phyloP scores from a whole-genome alignment of 2,329 filamentous ascomycete genomes.

The Aspergillus chevalieri region DNA sequence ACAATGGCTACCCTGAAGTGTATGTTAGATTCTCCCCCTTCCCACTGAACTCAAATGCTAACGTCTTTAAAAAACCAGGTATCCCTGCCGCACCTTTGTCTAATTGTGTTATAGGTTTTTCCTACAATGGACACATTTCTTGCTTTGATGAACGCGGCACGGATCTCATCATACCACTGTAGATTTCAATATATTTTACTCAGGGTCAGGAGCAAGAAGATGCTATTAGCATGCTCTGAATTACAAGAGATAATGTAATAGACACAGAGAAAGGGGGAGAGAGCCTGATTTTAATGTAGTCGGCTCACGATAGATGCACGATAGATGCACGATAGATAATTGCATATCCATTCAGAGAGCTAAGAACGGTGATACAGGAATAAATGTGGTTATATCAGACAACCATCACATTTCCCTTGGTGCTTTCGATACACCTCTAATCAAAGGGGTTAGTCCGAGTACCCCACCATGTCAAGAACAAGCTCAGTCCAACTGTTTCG shows the following conservation, averaged over 20 bases:
- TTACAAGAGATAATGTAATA: too few relatives aligned
- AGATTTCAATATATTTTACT: not conserved
- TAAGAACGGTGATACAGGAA: too few relatives aligned
- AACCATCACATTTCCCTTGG: not conserved
- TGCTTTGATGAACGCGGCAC: too few relatives aligned
- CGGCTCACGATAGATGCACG: too few relatives aligned
- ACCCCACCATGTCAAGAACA: slow-evolving; percentile 97
- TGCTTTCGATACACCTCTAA: slow-evolving; percentile 40
- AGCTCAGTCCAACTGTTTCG: slow-evolving; percentile 84
- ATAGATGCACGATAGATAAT: too few relatives aligned
- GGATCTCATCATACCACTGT: too few relatives aligned
- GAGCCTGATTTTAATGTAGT: too few relatives aligned
- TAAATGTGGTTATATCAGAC: not conserved
- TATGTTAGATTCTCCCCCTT: slow-evolving; percentile 43
- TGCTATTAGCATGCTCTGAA: too few relatives aligned
- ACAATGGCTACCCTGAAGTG: slow-evolving; percentile 66
- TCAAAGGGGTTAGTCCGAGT: slow-evolving; percentile 90
- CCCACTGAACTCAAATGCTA: slow-evolving; percentile 31
- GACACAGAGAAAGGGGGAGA: too few relatives aligned
- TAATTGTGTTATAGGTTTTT: slow-evolving; percentile 14
- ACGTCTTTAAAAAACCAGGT: slow-evolving; percentile 25
- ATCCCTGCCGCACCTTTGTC: slow-evolving; percentile 43
- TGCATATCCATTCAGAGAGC: too few relatives aligned
- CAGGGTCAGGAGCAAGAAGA: too few relatives aligned
- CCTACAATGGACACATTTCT: too few relatives aligned